phyloP scores from a whole-genome alignment of 2,329 filamentous ascomycete genomes.

The Hymenoscyphus infarciens region DNA sequence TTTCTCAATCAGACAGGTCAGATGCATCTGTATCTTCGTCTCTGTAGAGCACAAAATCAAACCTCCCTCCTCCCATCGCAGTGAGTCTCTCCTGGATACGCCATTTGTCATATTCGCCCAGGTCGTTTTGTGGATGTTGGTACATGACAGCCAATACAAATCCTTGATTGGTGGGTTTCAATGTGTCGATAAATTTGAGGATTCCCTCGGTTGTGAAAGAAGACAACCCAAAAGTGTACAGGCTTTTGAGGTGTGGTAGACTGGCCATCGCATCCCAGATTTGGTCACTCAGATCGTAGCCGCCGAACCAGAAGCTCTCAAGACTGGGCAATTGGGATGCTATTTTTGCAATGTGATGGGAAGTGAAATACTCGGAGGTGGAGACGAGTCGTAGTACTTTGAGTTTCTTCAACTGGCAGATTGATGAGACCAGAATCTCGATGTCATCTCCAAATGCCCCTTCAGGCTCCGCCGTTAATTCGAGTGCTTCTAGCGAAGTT shows the following conservation, averaged over 20 bases:
- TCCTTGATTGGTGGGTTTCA: conserved; percentile 37
- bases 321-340: conserved; percentile 41
- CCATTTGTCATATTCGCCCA: conserved; percentile 29
- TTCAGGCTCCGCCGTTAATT: conserved; percentile 46
- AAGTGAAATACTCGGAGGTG: conserved; percentile 48
- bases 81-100: conserved; percentile 31
- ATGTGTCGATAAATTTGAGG: conserved; percentile 38
- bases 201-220: conserved; percentile 52
- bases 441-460: conserved; percentile 44
- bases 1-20: conserved; percentile 29
- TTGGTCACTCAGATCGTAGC: conserved; percentile 49
- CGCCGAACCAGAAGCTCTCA: conserved; percentile 54
- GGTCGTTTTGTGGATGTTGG: conserved; percentile 29
- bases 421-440: conserved; percentile 46
- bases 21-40: conserved; percentile 32
- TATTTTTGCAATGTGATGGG: conserved; percentile 48
- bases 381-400: conserved; percentile 50
- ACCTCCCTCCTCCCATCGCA: conserved; percentile 35
- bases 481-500: conserved; percentile 42
- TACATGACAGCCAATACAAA: conserved; percentile 35
- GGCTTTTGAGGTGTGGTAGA: conserved; percentile 33
- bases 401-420: conserved; percentile 50
- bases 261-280: conserved; percentile 34
- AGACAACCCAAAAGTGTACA: conserved; percentile 54
- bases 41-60: conserved; percentile 35